Evolutionary conservation across 2,329 filamentous ascomycete genomes (phyloP), one percentile per base, ranked within the genome.

Genomic region (Lasiodiplodia sp.): DNA sequence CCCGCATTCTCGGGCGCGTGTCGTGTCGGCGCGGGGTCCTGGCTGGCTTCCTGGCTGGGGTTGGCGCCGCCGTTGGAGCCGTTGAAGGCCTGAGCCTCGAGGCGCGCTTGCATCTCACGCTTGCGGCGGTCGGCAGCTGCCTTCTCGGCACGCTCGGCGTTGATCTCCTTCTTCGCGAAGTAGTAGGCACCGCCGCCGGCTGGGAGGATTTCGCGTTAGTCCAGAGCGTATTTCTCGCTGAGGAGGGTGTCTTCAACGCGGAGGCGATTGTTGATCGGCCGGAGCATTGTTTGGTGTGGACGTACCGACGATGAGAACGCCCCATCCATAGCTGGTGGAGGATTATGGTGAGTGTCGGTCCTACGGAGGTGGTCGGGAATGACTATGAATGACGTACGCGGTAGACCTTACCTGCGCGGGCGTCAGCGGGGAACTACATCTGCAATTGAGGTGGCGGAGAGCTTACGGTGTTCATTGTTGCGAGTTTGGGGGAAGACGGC

Each of bases 131-230:
- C 78, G 67, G 75, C 74, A 86, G 86, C 82, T 86, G 78, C 90
- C 82, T 91, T 90, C 73, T 88, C 86, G 70, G 91, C 89, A 72
- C 95, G 92, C 81, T 97, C 94, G 73, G 92, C 92, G 78, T 97
- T 97, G 86, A 99, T 97, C 80, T 90, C 91, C 77, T 89, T 87
- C 86, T 99, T 99, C 72, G 96, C 96, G 79, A 97, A 97, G 84
- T 92, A 94, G 86, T 98, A 99, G 76, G 95, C 94, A 71, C 91
- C 92, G 72, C 89, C 96, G 77, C 95, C 96, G 73, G 94, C 93
- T 94, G 77, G 67, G 65, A 75, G 16, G 44, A n/a, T 14, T 47
- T 34, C 21, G 34, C 12, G 58, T 66, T 28, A 69, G 67, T 16
- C 34, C 5, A 3, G 28, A 31, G n/a, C 21, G 49, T 37, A 37